Percentiles rank a stretch among this genome's conserved stretches.
Conservation (phyloP, 352 stramenopile species). For the Phytophthora meadii region DNA sequence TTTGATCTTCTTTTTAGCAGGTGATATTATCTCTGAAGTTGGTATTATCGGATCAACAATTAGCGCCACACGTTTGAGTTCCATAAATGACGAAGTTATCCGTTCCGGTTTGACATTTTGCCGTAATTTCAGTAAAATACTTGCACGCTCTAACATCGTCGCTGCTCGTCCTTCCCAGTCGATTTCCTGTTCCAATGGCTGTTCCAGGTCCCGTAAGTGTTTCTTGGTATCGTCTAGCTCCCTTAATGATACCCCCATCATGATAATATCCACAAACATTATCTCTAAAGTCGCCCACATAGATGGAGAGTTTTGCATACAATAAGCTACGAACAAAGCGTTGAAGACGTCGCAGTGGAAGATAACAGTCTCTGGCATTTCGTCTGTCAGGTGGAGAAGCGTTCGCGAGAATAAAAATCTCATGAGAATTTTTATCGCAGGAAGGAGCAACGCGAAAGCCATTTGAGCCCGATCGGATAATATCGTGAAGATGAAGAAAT, state of each 20-base stretch:
- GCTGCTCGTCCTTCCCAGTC: too few species aligned
- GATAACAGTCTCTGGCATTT: conserved; percentile 6
- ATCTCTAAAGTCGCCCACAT: conserved; percentile 11
- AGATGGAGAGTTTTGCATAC: conserved; percentile 18
- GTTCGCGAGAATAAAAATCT: background rate
- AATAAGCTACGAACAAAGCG: conserved; percentile 9
- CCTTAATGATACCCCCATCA: background rate
- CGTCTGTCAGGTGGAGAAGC: conserved; percentile 6
- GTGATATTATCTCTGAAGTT: too few species aligned
- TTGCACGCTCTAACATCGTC: too few species aligned
- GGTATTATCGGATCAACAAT: too few species aligned
- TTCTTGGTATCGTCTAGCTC: too few species aligned
- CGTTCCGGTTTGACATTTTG: too few species aligned
- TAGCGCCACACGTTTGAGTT: too few species aligned
- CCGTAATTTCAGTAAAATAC: too few species aligned
- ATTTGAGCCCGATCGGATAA: background rate
- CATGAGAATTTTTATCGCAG: background rate
- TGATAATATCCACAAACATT: conserved; percentile 7
- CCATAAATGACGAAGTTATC: too few species aligned
- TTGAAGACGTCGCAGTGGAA: conserved; percentile 15
- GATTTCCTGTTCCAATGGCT: too few species aligned
- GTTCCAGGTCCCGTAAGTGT: too few species aligned
- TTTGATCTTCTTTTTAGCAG: too few species aligned
- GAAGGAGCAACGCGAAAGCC: background rate
- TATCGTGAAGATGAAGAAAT: conserved; percentile 1